Evolutionary conservation across 1,284 basidiomycete genomes (phyloP), one percentile per base, ranked within the genome.

Genomic region (Cutaneotrichosporon cyanovorans): DNA sequence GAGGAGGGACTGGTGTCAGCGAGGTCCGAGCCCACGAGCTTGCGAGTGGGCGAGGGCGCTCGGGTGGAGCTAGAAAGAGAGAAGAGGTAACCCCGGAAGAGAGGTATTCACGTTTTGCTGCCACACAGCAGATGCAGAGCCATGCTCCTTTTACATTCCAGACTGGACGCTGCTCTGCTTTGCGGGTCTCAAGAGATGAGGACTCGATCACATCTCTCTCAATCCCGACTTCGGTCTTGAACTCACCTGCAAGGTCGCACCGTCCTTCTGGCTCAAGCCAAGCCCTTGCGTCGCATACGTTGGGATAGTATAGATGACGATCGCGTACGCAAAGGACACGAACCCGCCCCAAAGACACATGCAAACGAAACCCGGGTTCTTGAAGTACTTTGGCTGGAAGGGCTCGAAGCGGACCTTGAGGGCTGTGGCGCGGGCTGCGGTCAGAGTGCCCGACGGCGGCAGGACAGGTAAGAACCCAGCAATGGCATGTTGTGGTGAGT

Each of bases 221-320:
- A n/a, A n/a, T n/a, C n/a, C n/a, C n/a, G n/a, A 19, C 35, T 19
- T 8, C 5, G 35, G 9, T 18, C 10, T 21, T 3, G 15, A 19
- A 38, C 43, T 5, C 19, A 45, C 43, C 43, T 45, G 51, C n/a
- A 74, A 49, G 3, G 68, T 67, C 5, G 70, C 65, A 20, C 69
- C 73, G 50, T 73, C 59, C 23, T 66, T 63, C 51, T 75, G 73
- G 4, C 70, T 59, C n/a, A 74, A 41, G 3, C 65, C 62, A 3
- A 74, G 54, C 0, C 62, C 73, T 37, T 61, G 55, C 0, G 66
- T 68, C 2, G 73, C 69, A 52, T 66, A 74, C 4, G 72, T 68
- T 0, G 74, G 68, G 34, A 74, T 57, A 10, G 73, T 68, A 51
- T 70, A 73, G 38, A 75, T 59, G 18, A 68, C 61, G 19, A 74